A percentile compares a stretch with the other conserved stretches of the same genome.
These are phyloP conservation scores for Podospora pseudoanserina DNA, from an alignment of 495 filamentous ascomycete species.

Conservation along the genomic window DNA sequence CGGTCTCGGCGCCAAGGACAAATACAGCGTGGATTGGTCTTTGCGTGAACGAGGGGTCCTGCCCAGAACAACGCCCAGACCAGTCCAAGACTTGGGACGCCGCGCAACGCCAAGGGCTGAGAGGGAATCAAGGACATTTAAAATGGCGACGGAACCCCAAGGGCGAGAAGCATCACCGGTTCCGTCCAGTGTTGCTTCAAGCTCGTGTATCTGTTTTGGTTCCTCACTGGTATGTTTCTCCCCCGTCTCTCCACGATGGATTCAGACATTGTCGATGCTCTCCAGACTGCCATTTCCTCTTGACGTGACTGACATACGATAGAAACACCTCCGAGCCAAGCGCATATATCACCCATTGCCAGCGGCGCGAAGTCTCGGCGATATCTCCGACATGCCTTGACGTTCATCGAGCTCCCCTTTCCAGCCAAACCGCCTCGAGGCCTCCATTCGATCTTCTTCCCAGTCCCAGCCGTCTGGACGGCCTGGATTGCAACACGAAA, in stretches of 20 bases:
- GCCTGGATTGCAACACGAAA: constrained; percentile 1
- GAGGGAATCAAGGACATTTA: constrained; percentile 8
- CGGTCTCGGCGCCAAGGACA: constrained; percentile 20
- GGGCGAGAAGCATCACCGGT: background rate
- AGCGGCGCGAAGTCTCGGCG: background rate
- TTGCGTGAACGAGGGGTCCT: constrained; percentile 7
- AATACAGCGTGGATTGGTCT: background rate
- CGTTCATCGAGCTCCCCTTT: background rate
- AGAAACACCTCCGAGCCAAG: background rate
- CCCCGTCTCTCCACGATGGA: background rate
- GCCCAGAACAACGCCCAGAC: constrained; percentile 16
- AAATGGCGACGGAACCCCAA: constrained; percentile 14
- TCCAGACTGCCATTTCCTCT: background rate
- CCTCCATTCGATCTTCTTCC: background rate
- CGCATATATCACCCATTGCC: background rate
- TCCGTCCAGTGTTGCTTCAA: background rate
- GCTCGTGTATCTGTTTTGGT: background rate
- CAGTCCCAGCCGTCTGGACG: constrained; percentile 6
- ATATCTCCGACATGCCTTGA: constrained; percentile 15
- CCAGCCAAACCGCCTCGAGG: background rate
- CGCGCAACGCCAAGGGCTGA: constrained; percentile 9
- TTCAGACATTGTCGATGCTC: background rate
- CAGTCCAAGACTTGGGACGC: constrained; percentile 5
- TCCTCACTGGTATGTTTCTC: background rate
- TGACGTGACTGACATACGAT: background rate